Percentiles rank a stretch among this genome's conserved stretches.
Evolutionary conservation across 1,284 basidiomycete genomes (phyloP).

Genomic region (Apiotrichum domesticum): DNA sequence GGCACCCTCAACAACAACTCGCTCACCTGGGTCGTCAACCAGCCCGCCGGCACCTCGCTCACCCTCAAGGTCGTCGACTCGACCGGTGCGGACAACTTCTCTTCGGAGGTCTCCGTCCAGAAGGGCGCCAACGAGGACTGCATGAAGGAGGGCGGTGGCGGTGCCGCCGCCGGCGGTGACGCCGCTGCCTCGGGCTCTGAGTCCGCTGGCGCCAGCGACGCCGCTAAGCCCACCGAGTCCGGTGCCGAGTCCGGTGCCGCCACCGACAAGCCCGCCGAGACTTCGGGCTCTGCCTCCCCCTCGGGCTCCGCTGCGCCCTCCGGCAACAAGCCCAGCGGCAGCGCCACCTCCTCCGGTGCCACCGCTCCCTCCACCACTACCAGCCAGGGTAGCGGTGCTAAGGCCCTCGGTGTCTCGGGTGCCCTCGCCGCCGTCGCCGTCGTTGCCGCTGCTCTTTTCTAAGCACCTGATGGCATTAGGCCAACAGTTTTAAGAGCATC

Average conservation of each 20-base stretch:
- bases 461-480: slow-evolving; percentile 5
- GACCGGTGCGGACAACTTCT: slow-evolving; percentile 33
- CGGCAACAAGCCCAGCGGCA: not conserved
- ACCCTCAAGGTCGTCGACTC: slow-evolving; percentile 35
- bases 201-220: not conserved
- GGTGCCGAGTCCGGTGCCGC: not conserved
- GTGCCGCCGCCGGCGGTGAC: slow-evolving; percentile 5
- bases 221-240: slow-evolving; percentile 1
- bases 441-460: slow-evolving; percentile 25
- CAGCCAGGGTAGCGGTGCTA: slow-evolving; percentile 3
- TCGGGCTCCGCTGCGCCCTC: slow-evolving; percentile 2
- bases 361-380: slow-evolving; percentile 6
- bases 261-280: slow-evolving; percentile 6
- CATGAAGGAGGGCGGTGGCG: slow-evolving; percentile 6
- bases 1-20: slow-evolving; percentile 44
- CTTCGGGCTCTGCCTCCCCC: slow-evolving; percentile 2
- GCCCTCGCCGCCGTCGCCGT: slow-evolving; percentile 23
- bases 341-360: slow-evolving; percentile 8
- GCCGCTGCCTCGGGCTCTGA: slow-evolving; percentile 4
- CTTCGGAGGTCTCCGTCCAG: slow-evolving; percentile 22
- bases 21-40: slow-evolving; percentile 61
- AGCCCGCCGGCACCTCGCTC: slow-evolving; percentile 50
- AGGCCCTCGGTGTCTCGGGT: slow-evolving; percentile 16
- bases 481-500: too few species aligned
- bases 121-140: slow-evolving; percentile 14